Percentiles rank a stretch among this genome's conserved stretches.
phyloP scores from a whole-genome alignment of 225 moss, liverwort and hornwort genomes.

The Physcomitrellopsis africana region DNA sequence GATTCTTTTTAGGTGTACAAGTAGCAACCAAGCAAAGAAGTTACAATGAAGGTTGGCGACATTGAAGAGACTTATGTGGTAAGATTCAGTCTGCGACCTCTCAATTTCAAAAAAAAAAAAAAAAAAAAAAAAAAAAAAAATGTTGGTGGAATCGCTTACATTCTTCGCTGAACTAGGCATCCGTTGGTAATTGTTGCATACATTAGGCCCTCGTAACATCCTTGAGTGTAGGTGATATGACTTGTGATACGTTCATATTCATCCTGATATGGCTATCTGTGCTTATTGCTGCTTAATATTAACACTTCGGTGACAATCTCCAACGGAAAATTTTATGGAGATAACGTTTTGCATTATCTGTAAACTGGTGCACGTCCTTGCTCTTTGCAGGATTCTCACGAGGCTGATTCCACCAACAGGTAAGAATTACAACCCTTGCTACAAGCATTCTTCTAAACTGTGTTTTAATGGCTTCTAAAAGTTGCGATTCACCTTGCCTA shows the following conservation, averaged over 20 bases:
- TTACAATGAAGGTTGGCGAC: slow-evolving; percentile 47
- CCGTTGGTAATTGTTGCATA: background rate
- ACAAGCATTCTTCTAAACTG: background rate
- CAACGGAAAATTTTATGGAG: background rate
- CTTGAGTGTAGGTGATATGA: background rate
- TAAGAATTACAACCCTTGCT: slow-evolving; percentile 30
- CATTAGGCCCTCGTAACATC: background rate
- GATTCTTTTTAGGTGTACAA: slow-evolving; percentile 10
- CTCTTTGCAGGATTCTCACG: slow-evolving; percentile 45
- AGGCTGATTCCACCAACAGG: slow-evolving; percentile 47
- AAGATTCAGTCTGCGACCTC: slow-evolving; percentile 21
- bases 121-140: too few species aligned
- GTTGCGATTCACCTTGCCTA: background rate
- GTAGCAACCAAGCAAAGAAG: slow-evolving; percentile 12
- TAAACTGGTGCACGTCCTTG: slow-evolving; percentile 31
- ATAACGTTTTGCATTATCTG: background rate
- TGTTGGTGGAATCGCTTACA: slow-evolving; percentile 2
- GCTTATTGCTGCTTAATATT: background rate
- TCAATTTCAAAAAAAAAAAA: too few species aligned
- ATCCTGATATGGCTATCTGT: slow-evolving; percentile 12
- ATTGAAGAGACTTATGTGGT: slow-evolving; percentile 49
- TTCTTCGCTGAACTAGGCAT: slow-evolving; percentile 3
- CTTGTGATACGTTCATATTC: slow-evolving; percentile 3
- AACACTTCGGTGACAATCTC: background rate
- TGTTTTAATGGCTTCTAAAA: slow-evolving; percentile 9